Base-by-base conservation (phyloP, 2,329 filamentous ascomycete genomes). In the Alternaria viburni region DNA sequence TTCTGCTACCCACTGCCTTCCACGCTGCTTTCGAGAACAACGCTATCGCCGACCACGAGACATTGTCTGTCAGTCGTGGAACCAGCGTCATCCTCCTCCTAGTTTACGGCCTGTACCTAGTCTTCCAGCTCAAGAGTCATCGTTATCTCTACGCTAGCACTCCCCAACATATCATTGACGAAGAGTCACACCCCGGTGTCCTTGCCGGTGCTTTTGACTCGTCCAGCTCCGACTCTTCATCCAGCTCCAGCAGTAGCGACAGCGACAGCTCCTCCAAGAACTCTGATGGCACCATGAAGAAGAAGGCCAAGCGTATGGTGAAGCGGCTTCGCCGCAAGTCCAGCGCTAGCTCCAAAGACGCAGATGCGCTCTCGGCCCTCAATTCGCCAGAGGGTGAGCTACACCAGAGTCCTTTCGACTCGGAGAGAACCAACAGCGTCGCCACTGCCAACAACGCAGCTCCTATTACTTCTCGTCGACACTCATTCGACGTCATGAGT, bases 71-170 rank as follows among this genome's bases (percentile, higher is more conserved):
- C 66, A 97, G 93, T 77, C 91, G 93, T 54, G 93, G 93, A 66
- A 97, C 93, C 32, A 97, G 93, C 81, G 90, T 97, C 28, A 91
- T 96, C 55, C 83, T 97, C 9, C 85, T 97, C 2, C 77, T 97
- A 32, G 90, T 97, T 11, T 97, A 97, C 77, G 81, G 89, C 49
- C 82, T 97, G 17, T 97, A 97, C 76, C 87, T 97, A 32, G 76
- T 97, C 19, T 97, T 97, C 81, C 93, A 97, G 82, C 87, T 97
- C 64, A 96, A 96, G 81, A 96, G 93, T 1, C 93, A 97, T 77
- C 87, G 92, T 9, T 97, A 96, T 81, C 89, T 97, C 83, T 97
- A 97, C 72, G 91, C 93, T 91, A 79, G 93, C 69, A 97, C 92
- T 6, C 94, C 94, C 10, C 93, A 97, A 81, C 90, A 94, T 71